Conservation (phyloP, 345 rosid genomes). For the Gossypium australe region DNA sequence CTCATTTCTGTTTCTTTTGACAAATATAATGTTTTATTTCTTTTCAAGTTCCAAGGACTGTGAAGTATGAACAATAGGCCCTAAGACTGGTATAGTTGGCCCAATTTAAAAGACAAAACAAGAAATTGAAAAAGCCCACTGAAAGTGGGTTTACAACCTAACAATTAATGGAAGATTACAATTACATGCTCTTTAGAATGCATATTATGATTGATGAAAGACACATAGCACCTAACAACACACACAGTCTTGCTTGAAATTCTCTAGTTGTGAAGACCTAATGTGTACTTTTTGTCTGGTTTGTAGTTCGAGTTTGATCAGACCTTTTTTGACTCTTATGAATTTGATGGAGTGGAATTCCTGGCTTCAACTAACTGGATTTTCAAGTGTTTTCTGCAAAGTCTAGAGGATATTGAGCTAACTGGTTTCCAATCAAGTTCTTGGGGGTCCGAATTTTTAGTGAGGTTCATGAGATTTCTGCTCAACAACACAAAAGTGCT, state of each 20-base stretch:
- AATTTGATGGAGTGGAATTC: background rate
- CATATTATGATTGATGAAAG: background rate
- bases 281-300: background rate
- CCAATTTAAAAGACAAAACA: background rate
- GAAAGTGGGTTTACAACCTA: too few species aligned
- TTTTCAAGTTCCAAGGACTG: background rate
- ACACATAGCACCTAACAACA: background rate
- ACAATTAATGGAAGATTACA: background rate
- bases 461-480: background rate
- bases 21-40: background rate
- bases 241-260: background rate
- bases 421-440: background rate
- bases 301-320: conserved; percentile 10
- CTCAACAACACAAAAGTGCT: background rate
- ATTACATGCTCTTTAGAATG: background rate
- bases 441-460: background rate
- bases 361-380: background rate
- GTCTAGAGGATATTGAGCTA: conserved; percentile 5
- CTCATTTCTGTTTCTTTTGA: background rate
- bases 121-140: background rate
- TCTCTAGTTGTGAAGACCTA: background rate
- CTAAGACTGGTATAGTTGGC: background rate
- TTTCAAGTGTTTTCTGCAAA: background rate
- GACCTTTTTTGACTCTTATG: conserved; percentile 3
- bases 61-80: background rate